Evolutionary conservation across 345 rosid genomes (phyloP).

Genomic region (Psidium friedrichsthalianum): DNA sequence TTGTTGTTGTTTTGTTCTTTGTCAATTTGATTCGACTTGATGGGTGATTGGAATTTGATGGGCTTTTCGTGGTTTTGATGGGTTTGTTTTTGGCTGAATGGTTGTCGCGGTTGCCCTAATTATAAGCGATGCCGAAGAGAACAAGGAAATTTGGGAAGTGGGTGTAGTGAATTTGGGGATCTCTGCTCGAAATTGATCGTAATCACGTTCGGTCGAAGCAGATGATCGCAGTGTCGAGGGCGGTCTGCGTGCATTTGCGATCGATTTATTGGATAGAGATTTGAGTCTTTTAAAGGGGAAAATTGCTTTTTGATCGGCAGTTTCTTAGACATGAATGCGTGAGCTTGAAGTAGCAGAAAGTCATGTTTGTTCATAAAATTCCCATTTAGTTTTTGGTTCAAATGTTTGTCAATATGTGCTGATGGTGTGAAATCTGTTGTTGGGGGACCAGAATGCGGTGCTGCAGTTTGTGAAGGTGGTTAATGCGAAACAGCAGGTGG

Average conservation of each 20-base stretch:
- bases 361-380: background rate
- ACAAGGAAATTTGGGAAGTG: background rate
- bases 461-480: conserved; percentile 52
- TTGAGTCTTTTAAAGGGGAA: background rate
- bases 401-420: background rate
- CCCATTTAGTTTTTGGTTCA: background rate
- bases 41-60: background rate
- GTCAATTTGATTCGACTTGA: background rate
- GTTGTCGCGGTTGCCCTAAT: background rate
- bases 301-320: background rate
- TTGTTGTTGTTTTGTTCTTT: too few species aligned
- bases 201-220: background rate
- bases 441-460: conserved; percentile 31
- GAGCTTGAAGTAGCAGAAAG: background rate
- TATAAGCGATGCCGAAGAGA: background rate
- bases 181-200: background rate
- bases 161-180: background rate
- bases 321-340: background rate
- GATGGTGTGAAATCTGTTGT: background rate
- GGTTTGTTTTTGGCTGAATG: background rate
- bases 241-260: background rate
- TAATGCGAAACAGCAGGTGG: conserved; percentile 66
- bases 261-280: background rate
- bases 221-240: background rate
- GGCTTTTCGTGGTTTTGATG: background rate